Evolutionary conservation across 768 basidiomycete species (phyloP), one percentile per base, ranked within the genome.

Genomic region (Amanita pallidorosea): DNA sequence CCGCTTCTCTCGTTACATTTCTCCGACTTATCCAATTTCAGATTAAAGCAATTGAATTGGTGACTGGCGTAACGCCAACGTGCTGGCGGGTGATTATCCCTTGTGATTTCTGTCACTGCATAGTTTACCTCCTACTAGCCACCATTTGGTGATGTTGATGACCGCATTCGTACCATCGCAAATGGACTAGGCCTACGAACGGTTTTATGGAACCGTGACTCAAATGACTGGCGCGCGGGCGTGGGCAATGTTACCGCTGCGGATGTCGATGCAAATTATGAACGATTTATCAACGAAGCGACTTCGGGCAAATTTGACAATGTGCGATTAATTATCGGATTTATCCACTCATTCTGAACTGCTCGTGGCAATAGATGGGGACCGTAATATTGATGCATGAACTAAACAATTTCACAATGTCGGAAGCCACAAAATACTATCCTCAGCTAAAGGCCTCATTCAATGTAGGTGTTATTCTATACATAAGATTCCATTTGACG

Each of bases 141-240:
- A 31, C 81, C 82, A 1, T 83, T 67, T 54, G 83, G 81, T 42
- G 81, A 84, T 53, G 67, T 83, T 17, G 88, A 91, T 38, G 81
- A 84, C 64, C 84, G 88, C 47, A 79, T 90, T 38, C 78, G 89
- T 31, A 70, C 76, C 33, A 83, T 91, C 51, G 79, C 83, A 2
- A 61, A 79, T 20, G 79, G 73, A 7, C 77, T 90, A 56, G 80
- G 80, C 34, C 67, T 90, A 13, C 75, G 74, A 11, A 85, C 85
- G 2, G 72, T 91, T 60, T 69, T 90, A 46, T 91, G 89, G 88
- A 62, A 70, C 56, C 79, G 74, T 53, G 81, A 85, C 57, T 75
- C 80, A n/a, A 67, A 73, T 35, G 88, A 92, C 63, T 89, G 86
- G 86, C 74, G 79, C 60, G 76, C 73, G 22, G 75, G 78, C 5